Evolutionary conservation across 192 early-diverging fungal genomes (phyloP).

Genomic region (Spizellomyces sp.): DNA sequence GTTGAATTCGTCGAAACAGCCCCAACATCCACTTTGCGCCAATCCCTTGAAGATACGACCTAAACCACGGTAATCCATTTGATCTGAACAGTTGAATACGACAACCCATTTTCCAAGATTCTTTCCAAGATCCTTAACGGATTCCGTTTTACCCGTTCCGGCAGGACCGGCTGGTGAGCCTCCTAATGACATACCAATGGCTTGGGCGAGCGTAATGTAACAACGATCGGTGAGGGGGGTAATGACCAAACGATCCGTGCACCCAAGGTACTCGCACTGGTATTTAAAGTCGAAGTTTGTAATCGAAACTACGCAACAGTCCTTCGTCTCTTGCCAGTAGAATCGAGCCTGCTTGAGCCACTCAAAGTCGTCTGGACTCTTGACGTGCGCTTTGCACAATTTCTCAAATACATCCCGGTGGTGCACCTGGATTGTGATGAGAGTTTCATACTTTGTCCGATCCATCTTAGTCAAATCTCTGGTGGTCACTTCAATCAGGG

Average conservation of each 20-base stretch:
- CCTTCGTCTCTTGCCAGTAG: constrained; percentile 71
- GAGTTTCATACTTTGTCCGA: constrained; percentile 63
- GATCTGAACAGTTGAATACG: constrained; percentile 71
- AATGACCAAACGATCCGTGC: constrained; percentile 66
- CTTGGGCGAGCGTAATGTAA: constrained; percentile 67
- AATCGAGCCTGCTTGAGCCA: constrained; percentile 69
- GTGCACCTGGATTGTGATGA: constrained; percentile 72
- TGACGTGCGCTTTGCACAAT: constrained; percentile 60
- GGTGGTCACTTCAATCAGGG: constrained; percentile 64
- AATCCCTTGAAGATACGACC: constrained; percentile 68
- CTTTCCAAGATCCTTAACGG: constrained; percentile 66
- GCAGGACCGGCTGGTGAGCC: constrained; percentile 65
- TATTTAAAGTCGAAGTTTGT: constrained; percentile 70
- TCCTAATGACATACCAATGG: constrained; percentile 66
- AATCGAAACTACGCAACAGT: constrained; percentile 65
- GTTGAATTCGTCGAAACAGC: constrained; percentile 70
- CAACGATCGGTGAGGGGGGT: constrained; percentile 64
- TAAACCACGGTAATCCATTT: constrained; percentile 70
- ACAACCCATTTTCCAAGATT: constrained; percentile 72
- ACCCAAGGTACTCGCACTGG: constrained; percentile 68
- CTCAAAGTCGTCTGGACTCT: constrained; percentile 64
- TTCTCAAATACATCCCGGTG: constrained; percentile 71
- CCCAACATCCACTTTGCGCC: constrained; percentile 67
- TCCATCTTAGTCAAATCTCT: constrained; percentile 68
- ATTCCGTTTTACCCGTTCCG: constrained; percentile 68